Percentiles rank a stretch among this genome's conserved stretches.
These are phyloP conservation scores for Ophiostoma tasmaniense DNA, from an alignment of 2,329 filamentous ascomycete species.

Conservation along the genomic window DNA sequence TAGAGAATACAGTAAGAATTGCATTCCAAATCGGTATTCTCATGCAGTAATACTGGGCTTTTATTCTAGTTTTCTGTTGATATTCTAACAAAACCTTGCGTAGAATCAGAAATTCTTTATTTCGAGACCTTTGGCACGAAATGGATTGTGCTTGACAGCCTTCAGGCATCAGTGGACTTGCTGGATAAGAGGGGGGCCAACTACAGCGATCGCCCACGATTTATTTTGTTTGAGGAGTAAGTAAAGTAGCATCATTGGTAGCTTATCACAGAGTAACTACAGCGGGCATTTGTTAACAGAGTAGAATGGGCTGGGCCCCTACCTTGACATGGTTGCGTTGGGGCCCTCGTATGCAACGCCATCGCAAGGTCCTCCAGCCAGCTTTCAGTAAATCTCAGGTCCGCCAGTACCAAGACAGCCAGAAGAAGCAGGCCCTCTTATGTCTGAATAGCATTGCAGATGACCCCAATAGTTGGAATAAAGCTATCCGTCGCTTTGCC, in stretches of 20 bases:
- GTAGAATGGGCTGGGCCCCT: constrained; percentile 1
- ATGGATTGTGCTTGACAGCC: constrained; percentile 38
- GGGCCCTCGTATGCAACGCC: constrained; percentile 33
- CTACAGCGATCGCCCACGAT: constrained; percentile 37
- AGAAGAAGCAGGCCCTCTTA: constrained; percentile 27
- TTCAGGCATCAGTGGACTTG: constrained; percentile 34
- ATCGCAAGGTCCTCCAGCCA: constrained; percentile 32
- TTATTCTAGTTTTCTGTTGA: not conserved
- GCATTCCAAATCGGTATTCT: too few species aligned
- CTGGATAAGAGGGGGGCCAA: constrained; percentile 38
- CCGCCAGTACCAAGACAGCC: constrained; percentile 29
- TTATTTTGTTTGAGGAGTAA: constrained; percentile 21
- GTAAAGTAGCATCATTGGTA: not conserved
- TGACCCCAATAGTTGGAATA: constrained; percentile 31
- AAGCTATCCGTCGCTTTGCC: constrained; percentile 31
- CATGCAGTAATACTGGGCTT: too few species aligned
- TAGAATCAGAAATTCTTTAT: constrained; percentile 24
- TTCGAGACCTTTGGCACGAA: constrained; percentile 29
- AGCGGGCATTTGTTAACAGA: not conserved
- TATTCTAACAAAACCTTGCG: not conserved
- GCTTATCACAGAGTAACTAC: not conserved
- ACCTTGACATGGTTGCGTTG: constrained; percentile 36
- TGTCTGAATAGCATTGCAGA: constrained; percentile 11
- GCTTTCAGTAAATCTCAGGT: constrained; percentile 26
- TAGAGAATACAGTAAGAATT: constrained; percentile 13